Evolutionary conservation across 2,329 filamentous ascomycete genomes (phyloP), one percentile per base, ranked within the genome.

Genomic region (Ceratocystis diversiconidia): DNA sequence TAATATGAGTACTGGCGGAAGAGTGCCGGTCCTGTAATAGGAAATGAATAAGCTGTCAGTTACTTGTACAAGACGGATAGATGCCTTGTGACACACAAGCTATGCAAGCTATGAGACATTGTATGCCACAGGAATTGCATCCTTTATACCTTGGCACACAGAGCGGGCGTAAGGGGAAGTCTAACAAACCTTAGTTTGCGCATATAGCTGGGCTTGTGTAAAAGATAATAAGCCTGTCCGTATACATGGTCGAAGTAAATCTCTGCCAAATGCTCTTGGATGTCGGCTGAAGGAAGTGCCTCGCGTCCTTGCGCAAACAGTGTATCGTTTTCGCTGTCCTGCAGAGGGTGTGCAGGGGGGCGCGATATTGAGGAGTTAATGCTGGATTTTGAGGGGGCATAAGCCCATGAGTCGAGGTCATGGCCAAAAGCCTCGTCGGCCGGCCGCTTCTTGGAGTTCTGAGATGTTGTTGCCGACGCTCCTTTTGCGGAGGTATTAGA

Each of bases 181-280:
- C 7, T n/a, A 43, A 78, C 83, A 69, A 76, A 87, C 85, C 80
- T 84, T 65, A 94, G 74, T 71, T 90, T 90, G 67, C 92, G 84
- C 88, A 97, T 96, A 73, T 95, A 97, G 73, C 92, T 97, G 46
- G 94, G 92, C 73, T 96, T 97, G 76, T 99, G 94, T 8, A 99
- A 82, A 22, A 99, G 78, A 69, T 95, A 89, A 73, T 97, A 99
- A 43, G 90, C 89, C 73, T 97, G 94, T 7, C 94, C 94, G 72
- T 99, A 97, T 0, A 97, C 83, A 71, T 88, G 92, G 72, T 97
- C 92, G 72, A 97, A 99, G 73, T 95, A 99, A 0, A 96, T 85
- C 71, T 97, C 92, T 19, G 92, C 87, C 5, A 99, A 80, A 75
- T 97, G 92, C 72, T 96, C 89, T 73, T 97, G 94, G 12, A 96